A percentile compares a stretch with the other conserved stretches of the same genome.
Conservation (phyloP, 768 basidiomycete species). For the Boletus eberwhitei region DNA sequence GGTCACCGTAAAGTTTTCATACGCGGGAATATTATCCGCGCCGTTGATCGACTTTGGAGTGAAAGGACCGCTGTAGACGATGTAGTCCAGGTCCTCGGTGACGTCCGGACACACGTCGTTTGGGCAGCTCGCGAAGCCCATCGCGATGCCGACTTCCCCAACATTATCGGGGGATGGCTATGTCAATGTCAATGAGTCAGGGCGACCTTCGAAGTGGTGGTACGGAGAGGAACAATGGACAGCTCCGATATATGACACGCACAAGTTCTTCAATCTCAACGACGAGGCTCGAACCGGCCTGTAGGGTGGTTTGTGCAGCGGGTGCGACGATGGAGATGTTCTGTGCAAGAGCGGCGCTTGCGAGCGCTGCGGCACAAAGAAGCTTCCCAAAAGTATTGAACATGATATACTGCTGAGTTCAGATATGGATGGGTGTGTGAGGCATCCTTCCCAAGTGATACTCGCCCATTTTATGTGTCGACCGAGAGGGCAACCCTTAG, state of each 20-base stretch:
- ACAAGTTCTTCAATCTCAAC: conserved; percentile 43
- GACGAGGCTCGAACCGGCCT: conserved; percentile 31
- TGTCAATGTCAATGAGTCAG: background rate
- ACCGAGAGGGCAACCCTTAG: background rate
- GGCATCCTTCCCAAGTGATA: too few relatives aligned
- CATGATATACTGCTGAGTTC: conserved; percentile 1
- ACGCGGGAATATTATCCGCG: background rate
- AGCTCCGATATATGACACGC: conserved; percentile 10
- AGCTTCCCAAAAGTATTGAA: background rate
- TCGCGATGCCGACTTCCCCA: conserved; percentile 4
- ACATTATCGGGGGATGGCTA: background rate
- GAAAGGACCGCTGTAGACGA: conserved; percentile 5
- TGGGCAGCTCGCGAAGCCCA: background rate
- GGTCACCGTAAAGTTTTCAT: background rate
- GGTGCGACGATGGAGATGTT: conserved; percentile 37
- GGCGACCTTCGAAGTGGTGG: too few relatives aligned
- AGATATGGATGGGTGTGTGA: background rate
- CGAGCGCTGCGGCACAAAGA: conserved; percentile 6
- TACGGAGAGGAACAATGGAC: background rate
- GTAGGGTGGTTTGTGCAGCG: conserved; percentile 19
- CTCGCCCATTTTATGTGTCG: conserved; percentile 4
- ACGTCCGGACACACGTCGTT: background rate
- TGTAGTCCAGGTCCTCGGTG: background rate
- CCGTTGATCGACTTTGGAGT: background rate
- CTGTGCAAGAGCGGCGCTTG: conserved; percentile 38